Evolutionary conservation across 176 grass and related monocot species (phyloP).

Genomic region (Eleusine coracana): DNA sequence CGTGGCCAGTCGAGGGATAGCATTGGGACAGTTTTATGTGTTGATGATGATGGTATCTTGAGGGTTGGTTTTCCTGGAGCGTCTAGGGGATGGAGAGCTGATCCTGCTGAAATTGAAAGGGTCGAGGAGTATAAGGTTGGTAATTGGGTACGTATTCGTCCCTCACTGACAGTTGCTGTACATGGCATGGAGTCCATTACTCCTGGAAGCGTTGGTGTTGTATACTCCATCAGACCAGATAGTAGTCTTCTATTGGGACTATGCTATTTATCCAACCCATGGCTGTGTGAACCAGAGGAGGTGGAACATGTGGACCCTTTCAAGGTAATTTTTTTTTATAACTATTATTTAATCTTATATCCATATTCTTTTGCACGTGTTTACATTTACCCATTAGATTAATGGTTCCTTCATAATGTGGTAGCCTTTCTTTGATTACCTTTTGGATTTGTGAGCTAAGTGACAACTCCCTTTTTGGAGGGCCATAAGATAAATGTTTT

Average conservation of each 20-base stretch:
- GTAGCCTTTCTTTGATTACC: conserved; percentile 20
- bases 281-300: conserved; percentile 98
- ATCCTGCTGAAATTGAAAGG: conserved; percentile 99
- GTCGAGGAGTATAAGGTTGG: conserved; percentile 98
- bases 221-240: conserved; percentile 95
- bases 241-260: conserved; percentile 93
- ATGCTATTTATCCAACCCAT: conserved; percentile 88
- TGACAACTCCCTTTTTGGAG: neutral
- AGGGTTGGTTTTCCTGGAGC: conserved; percentile 97
- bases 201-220: conserved; percentile 93
- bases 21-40: conserved; percentile 96
- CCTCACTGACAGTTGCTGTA: conserved; percentile 72
- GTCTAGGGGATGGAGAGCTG: conserved; percentile 99
- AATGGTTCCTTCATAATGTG: neutral
- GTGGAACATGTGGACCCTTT: conserved; percentile 98
- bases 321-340: conserved; percentile 59
- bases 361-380: neutral
- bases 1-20: conserved; percentile 92
- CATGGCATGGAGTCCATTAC: conserved; percentile 94
- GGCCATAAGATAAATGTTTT: neutral
- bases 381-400: conserved; percentile 18
- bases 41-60: conserved; percentile 98
- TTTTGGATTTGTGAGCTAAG: conserved; percentile 22
- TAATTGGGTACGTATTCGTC: conserved; percentile 88
- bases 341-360: conserved; percentile 9